Evolutionary conservation across 1,284 basidiomycete species (phyloP).

Genomic region (Apiotrichum gracile): DNA sequence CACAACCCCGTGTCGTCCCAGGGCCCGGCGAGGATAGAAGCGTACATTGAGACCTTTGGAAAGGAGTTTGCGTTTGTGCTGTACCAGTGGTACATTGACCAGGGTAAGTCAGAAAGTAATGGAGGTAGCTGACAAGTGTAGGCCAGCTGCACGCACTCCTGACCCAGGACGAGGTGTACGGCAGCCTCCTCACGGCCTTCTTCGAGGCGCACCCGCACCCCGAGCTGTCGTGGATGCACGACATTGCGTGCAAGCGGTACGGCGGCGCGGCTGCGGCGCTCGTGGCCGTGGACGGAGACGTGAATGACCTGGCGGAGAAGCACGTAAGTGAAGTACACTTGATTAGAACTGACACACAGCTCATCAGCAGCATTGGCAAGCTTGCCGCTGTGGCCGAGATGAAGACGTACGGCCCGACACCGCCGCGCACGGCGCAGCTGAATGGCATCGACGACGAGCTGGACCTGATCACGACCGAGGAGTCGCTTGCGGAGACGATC

Average conservation of each 20-base stretch:
- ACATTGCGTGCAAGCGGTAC: conserved; percentile 66
- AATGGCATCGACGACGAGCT: conserved; percentile 51
- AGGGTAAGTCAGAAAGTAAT: conserved; percentile 38
- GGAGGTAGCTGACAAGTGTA: conserved; percentile 32
- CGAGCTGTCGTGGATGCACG: conserved; percentile 81
- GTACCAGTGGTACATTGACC: conserved; percentile 62
- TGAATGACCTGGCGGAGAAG: conserved; percentile 59
- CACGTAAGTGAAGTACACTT: conserved; percentile 53
- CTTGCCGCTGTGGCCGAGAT: conserved; percentile 71
- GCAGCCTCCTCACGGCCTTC: conserved; percentile 65
- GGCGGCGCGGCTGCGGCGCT: conserved; percentile 62
- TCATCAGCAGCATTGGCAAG: conserved; percentile 87
- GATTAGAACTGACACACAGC: conserved; percentile 49
- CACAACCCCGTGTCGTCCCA: conserved; percentile 49
- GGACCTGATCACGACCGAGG: conserved; percentile 55
- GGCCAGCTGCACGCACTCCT: conserved; percentile 71
- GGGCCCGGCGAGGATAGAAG: conserved; percentile 46
- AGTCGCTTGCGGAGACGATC: conserved; percentile 34
- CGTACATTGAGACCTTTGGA: conserved; percentile 73
- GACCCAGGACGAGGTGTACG: conserved; percentile 61
- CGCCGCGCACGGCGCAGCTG: conserved; percentile 9
- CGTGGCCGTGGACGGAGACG: conserved; percentile 56
- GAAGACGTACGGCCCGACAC: conserved; percentile 43
- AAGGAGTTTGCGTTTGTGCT: conserved; percentile 81
- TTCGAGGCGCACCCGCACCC: conserved; percentile 61